Evolutionary conservation across 2,329 filamentous ascomycete species (phyloP).

Genomic region (Pseudogymnoascus verrucosus): DNA sequence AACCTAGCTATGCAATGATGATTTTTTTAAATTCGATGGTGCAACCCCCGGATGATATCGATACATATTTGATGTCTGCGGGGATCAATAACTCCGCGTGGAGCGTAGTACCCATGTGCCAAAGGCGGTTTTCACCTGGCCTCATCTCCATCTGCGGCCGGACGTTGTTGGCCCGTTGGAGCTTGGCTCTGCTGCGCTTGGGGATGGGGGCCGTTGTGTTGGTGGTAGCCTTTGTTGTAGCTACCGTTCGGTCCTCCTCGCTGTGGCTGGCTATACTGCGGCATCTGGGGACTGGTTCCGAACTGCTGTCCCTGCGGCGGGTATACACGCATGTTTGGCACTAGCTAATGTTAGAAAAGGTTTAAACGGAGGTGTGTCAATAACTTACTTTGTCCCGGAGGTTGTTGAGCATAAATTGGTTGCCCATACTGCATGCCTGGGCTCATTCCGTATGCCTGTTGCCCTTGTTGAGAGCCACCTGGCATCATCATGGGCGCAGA

Average conservation of each 20-base stretch:
- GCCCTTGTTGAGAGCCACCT: conserved; percentile 84
- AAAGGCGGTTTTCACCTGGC: conserved; percentile 34
- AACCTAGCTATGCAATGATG: conserved; percentile 9
- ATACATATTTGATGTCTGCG: neutral
- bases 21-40: conserved; percentile 6
- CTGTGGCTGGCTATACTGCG: conserved; percentile 52
- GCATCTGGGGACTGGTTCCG: conserved; percentile 53
- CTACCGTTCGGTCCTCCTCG: conserved; percentile 48
- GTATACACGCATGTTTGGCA: conserved; percentile 54
- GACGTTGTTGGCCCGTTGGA: conserved; percentile 31
- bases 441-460: conserved; percentile 64
- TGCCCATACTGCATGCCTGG: conserved; percentile 52
- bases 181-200: conserved; percentile 31
- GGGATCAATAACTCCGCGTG: neutral
- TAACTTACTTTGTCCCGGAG: conserved; percentile 65
- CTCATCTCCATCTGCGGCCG: conserved; percentile 37
- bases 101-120: neutral
- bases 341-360: conserved; percentile 38
- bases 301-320: conserved; percentile 55
- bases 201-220: conserved; percentile 24
- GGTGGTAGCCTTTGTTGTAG: conserved; percentile 42
- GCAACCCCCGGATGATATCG: conserved; percentile 5
- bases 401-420: conserved; percentile 62
- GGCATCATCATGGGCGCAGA: conserved; percentile 90
- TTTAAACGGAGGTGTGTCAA: conserved; percentile 15